Evolutionary conservation across 441 rosid species (phyloP).

Genomic region (Populus hybrid): DNA sequence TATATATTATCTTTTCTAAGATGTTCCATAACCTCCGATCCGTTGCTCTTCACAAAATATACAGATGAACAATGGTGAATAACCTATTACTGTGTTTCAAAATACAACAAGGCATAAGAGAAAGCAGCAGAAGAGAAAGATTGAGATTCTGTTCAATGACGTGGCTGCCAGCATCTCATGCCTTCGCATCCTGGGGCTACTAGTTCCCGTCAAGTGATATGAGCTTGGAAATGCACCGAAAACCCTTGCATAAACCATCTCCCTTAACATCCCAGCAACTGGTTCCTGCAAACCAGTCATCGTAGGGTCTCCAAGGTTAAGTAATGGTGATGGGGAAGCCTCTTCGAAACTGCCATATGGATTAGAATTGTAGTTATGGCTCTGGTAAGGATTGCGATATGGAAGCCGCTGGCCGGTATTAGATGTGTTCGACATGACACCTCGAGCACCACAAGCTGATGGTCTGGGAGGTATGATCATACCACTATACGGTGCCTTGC

Average conservation of each 20-base stretch:
- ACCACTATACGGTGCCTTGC: constrained; percentile 30
- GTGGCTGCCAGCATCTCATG: constrained; percentile 62
- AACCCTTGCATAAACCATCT: constrained; percentile 58
- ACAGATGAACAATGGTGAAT: not conserved
- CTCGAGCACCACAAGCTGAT: constrained; percentile 35
- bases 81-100: constrained; percentile 23
- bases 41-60: constrained; percentile 12
- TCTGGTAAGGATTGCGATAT: constrained; percentile 55
- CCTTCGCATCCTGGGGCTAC: constrained; percentile 60
- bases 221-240: constrained; percentile 58
- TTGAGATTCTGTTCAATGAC: constrained; percentile 69
- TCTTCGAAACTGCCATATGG: constrained; percentile 30
- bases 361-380: constrained; percentile 29
- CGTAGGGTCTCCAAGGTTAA: constrained; percentile 36
- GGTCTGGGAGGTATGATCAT: constrained; percentile 71
- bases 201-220: constrained; percentile 37
- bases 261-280: constrained; percentile 64
- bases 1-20: not conserved
- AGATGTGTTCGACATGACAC: constrained; percentile 25
- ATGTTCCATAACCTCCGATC: not conserved
- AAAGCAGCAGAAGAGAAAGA: constrained; percentile 73
- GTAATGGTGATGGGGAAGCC: constrained; percentile 33
- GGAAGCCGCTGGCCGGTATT: constrained; percentile 41
- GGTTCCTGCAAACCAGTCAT: constrained; percentile 46
- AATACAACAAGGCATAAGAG: constrained; percentile 69